Percentiles rank a stretch among this genome's conserved stretches.
Conservation (phyloP, 139 green algal species). For the Mesotaenium endlicherianum region DNA sequence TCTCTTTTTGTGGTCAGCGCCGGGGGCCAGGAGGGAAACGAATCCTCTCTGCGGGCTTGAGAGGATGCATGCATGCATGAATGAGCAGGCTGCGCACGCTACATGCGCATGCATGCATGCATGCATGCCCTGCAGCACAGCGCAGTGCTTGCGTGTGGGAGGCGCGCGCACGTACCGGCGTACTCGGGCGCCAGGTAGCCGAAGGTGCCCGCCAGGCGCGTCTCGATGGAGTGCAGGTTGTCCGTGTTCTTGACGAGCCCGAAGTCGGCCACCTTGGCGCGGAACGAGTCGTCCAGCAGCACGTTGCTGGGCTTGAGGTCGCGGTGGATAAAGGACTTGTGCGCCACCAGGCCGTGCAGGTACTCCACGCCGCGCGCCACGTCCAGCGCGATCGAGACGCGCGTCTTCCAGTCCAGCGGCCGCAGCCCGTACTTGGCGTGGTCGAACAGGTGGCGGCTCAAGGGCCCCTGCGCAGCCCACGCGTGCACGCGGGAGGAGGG, state of each 20-base stretch:
- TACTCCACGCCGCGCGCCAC: constrained; percentile 52
- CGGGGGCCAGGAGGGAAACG: too few relatives aligned
- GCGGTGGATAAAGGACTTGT: constrained; percentile 43
- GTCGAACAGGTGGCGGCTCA: constrained; percentile 33
- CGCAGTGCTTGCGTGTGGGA: too few relatives aligned
- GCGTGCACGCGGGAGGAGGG: neutral
- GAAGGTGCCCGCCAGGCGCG: constrained; percentile 56
- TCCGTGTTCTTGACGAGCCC: constrained; percentile 54
- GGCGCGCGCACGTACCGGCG: constrained; percentile 18
- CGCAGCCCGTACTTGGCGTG: neutral
- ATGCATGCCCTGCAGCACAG: neutral
- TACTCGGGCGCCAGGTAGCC: constrained; percentile 66
- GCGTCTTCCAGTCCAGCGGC: constrained; percentile 55
- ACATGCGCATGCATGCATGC: neutral
- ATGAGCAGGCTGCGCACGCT: too few relatives aligned
- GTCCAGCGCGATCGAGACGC: constrained; percentile 54
- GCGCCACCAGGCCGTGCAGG: constrained; percentile 31
- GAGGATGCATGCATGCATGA: neutral
- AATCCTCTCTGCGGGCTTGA: too few relatives aligned
- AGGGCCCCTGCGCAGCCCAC: constrained; percentile 15
- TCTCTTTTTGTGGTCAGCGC: too few relatives aligned
- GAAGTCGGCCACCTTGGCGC: constrained; percentile 62
- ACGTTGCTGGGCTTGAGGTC: constrained; percentile 59
- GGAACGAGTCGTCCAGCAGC: constrained; percentile 55
- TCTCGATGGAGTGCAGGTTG: constrained; percentile 21